Evolutionary conservation across 2,329 filamentous ascomycete genomes (phyloP).

Genomic region (Aspergillus sergii): DNA sequence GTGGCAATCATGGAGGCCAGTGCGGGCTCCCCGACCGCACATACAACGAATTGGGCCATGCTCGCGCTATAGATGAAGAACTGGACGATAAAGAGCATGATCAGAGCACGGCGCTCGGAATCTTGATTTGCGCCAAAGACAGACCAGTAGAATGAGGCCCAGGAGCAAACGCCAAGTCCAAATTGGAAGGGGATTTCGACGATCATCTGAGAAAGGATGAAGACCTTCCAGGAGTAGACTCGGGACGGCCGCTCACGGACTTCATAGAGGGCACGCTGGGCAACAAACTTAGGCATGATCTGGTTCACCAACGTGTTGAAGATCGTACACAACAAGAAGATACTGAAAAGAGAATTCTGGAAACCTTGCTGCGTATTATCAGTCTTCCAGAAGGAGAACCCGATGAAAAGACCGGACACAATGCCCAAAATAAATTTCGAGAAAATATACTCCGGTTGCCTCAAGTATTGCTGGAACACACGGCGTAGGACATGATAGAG

Average conservation of each 20-base stretch:
- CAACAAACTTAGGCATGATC: constrained; percentile 60
- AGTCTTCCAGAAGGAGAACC: constrained; percentile 73
- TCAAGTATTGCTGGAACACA: constrained; percentile 85
- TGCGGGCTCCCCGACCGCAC: constrained; percentile 1
- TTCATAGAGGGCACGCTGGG: constrained; percentile 59
- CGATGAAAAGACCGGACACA: constrained; percentile 67
- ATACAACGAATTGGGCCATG: constrained; percentile 9
- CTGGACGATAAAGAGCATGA: not conserved
- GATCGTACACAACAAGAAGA: constrained; percentile 69
- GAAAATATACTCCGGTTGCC: constrained; percentile 80
- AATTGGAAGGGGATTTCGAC: constrained; percentile 69
- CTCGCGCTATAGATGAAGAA: not conserved
- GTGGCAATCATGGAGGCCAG: constrained; percentile 31
- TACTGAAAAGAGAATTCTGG: constrained; percentile 80
- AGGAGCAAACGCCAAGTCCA: constrained; percentile 57
- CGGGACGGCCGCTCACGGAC: constrained; percentile 63
- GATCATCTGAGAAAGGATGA: constrained; percentile 68
- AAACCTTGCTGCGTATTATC: constrained; percentile 72
- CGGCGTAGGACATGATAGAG: constrained; percentile 66
- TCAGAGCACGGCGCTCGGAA: not conserved
- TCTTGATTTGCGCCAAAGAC: constrained; percentile 62
- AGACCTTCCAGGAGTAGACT: constrained; percentile 70
- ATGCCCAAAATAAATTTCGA: constrained; percentile 69
- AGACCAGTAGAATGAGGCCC: constrained; percentile 59
- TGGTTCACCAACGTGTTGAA: constrained; percentile 53